phyloP scores from a whole-genome alignment of 768 basidiomycete species.

The Psilocybe cyanescens region DNA sequence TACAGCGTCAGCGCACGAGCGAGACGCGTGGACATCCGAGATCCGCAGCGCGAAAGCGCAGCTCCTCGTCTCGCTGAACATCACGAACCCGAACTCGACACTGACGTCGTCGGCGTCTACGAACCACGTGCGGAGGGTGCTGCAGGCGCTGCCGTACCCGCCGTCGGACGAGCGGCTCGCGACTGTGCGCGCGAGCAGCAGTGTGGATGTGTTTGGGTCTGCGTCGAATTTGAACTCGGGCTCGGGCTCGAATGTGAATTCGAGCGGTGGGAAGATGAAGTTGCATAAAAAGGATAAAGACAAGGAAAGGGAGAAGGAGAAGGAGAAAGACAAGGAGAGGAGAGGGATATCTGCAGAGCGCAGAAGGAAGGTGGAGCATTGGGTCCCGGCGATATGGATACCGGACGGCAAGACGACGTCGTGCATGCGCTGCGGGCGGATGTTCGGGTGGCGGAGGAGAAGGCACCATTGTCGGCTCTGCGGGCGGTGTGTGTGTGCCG shows the following conservation, averaged over 20 bases:
- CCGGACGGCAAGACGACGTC: constrained; percentile 82
- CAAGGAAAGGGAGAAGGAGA: constrained; percentile 17
- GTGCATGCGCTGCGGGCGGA: constrained; percentile 83
- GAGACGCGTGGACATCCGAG: constrained; percentile 67
- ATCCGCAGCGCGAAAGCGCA: constrained; percentile 74
- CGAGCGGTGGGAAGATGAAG: constrained; percentile 11
- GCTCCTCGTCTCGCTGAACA: constrained; percentile 69
- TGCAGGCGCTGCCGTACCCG: constrained; percentile 75
- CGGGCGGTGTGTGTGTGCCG: constrained; percentile 84
- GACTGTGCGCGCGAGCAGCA: constrained; percentile 27
- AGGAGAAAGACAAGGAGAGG: constrained; percentile 22
- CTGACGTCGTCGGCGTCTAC: constrained; percentile 79
- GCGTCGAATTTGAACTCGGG: neutral
- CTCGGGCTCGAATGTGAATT: constrained; percentile 9
- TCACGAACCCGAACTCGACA: constrained; percentile 79
- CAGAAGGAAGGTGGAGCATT: constrained; percentile 70
- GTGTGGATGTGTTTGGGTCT: constrained; percentile 16
- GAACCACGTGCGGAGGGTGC: constrained; percentile 70
- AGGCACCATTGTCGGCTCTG: constrained; percentile 89
- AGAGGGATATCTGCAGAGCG: constrained; percentile 31
- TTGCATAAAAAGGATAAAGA: constrained; percentile 13
- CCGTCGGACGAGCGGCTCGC: constrained; percentile 53
- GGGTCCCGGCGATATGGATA: constrained; percentile 92
- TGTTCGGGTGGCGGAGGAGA: constrained; percentile 79
- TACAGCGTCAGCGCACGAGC: constrained; percentile 56